Evolutionary conservation across 306 rosid species (phyloP), one percentile per base, ranked within the genome.

Genomic region (Lathyrus oleraceus): DNA sequence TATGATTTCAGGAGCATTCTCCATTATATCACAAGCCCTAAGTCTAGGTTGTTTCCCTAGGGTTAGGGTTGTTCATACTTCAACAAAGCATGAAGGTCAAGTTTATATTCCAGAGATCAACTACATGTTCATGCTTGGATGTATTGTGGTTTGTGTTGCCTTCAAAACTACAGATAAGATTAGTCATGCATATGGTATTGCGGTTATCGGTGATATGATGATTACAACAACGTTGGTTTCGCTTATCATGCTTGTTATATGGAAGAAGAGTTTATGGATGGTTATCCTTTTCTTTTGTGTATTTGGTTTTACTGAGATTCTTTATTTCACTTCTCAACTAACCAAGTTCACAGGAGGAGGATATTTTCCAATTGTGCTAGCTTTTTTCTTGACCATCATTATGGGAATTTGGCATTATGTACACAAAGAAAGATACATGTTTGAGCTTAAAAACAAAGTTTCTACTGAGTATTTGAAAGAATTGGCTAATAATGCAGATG

Each of bases 331-430:
- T 5, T 38, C 96, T 8, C 88, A 84, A 30, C n/a, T 87, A 13
- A 86, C 81, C 73, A 89, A 92, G 77, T 92, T 92, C 73, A 16
- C 71, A 0, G 81, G 79, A 35, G 98, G 98, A 4, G 96, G 98
- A 1, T 92, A 36, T 62, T 85, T 92, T 56, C 98, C 98, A 1
- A 52, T 92, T 7, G 78, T 57, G 10, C 75, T 74, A 17, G 81
- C 98, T 13, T 0, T 75, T 14, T 35, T 86, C 61, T 70, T 89
- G 39, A 85, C 85, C 49, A 6, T 60, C 11, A 5, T 86, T 2
- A 92, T 89, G 98, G 83, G 81, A 35, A 78, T 62, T 0, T 92
- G 98, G 98, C 95, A 92, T 38, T 89, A 89, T 60, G 95, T 92
- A 2, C 85, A 89, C 82, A 85, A 81, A 48, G 70, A 85, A 62